Evolutionary conservation across 441 rosid genomes (phyloP).

Genomic region (Eutrema salsugineum): DNA sequence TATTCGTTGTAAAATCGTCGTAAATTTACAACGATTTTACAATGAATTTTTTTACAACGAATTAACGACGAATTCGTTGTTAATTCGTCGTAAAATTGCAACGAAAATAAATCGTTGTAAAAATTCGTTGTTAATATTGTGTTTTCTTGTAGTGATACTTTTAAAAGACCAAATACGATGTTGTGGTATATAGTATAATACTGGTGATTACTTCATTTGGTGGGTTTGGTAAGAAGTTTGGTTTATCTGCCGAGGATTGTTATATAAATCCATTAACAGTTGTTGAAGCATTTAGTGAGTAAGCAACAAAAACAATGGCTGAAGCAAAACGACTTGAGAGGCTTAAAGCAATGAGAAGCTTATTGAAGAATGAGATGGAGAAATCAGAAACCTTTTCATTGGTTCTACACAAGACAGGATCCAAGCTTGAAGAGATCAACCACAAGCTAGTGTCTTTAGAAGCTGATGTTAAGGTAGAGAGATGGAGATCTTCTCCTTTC

Average conservation of each 20-base stretch:
- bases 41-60: too few relatives aligned
- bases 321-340: conserved; percentile 34
- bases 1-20: too few relatives aligned
- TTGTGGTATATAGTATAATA: background rate
- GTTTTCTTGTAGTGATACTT: too few relatives aligned
- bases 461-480: conserved; percentile 36
- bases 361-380: conserved; percentile 50
- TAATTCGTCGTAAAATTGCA: too few relatives aligned
- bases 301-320: conserved; percentile 32
- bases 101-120: too few relatives aligned
- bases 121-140: too few relatives aligned
- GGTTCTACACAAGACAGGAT: conserved; percentile 38
- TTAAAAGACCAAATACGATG: conserved; percentile 7
- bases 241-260: conserved; percentile 14
- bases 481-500: conserved; percentile 37
- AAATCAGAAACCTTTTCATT: conserved; percentile 51
- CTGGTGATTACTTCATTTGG: conserved; percentile 11
- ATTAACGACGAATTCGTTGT: too few relatives aligned
- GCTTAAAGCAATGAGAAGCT: conserved; percentile 42
- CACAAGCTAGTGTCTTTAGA: conserved; percentile 40
- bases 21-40: too few relatives aligned
- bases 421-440: conserved; percentile 39
- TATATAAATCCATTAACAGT: background rate
- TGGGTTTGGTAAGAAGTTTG: conserved; percentile 33
- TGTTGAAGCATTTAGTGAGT: conserved; percentile 5